Evolutionary conservation across 202 grass and related monocot species (phyloP).

Genomic region (Carex sylvatica): DNA sequence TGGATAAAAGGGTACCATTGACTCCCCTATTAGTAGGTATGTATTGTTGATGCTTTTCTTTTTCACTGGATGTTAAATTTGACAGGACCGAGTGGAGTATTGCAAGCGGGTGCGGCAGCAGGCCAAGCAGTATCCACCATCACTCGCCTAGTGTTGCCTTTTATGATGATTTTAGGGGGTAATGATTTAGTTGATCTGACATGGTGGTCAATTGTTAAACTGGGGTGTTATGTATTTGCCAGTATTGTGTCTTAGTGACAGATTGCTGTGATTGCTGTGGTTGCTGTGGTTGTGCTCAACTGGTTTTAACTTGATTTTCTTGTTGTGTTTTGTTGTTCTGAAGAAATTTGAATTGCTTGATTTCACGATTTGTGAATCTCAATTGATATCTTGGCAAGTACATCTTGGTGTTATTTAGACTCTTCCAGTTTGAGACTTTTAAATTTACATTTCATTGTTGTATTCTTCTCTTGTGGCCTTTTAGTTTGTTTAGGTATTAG

Average conservation of each 20-base stretch:
- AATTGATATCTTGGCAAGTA: background rate
- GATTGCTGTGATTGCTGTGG: background rate
- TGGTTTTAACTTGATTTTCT: background rate
- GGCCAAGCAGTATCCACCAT: constrained; percentile 48
- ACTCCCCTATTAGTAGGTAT: background rate
- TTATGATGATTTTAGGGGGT: background rate
- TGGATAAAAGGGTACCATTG: too few relatives aligned
- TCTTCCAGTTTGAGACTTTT: background rate
- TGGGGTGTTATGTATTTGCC: constrained; percentile 13
- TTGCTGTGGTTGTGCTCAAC: constrained; percentile 7
- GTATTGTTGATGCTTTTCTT: background rate
- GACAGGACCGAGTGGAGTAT: constrained; percentile 54
- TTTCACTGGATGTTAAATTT: constrained; percentile 15
- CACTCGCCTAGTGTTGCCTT: constrained; percentile 24
- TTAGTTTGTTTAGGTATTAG: background rate
- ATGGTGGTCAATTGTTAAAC: background rate
- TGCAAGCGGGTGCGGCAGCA: constrained; percentile 52
- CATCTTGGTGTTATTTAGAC: background rate
- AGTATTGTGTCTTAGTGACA: constrained; percentile 25
- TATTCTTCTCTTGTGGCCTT: background rate
- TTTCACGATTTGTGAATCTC: constrained; percentile 12
- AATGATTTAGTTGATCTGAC: constrained; percentile 15
- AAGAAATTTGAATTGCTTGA: background rate
- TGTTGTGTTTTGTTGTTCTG: background rate
- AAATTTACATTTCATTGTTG: background rate